Base-by-base conservation (phyloP, 257 asterid species). In the Galeopsis tetrahit region DNA sequence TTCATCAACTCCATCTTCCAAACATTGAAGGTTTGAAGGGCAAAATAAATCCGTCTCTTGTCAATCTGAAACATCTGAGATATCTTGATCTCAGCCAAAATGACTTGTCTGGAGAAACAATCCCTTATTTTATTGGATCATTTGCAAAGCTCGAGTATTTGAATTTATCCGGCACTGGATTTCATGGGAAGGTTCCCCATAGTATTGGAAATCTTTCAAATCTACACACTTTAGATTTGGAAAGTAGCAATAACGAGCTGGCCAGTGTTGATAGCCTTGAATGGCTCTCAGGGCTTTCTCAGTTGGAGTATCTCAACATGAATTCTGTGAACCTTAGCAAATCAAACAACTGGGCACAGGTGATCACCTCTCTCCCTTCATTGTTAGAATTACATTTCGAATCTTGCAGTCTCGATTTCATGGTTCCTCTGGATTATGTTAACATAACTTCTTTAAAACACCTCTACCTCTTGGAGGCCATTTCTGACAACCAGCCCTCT, bases 381-480 rank as follows among this genome's bases (percentile, higher is more conserved):
- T 51, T 51, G 51, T 21, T 21, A 21, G 28, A 21, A 21, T 21
- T 21, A 21, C 28, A 21, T 21, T 21, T 21, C 28, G 28, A 21
- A 21, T 21, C 28, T 21, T 77, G 84, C 17, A 9, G 7, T 35
- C 78, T 79, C 10, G 51, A 35, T 48, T 15, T 1, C 5, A 10
- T n/a, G 2, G 4, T 38, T 21, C 69, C 66, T 31, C 9, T 34
- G 0, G 38, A 8, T 52, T 5, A 44, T n/a, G 68, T 51, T 11
- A 79, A 43, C 44, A 3, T 34, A 68, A 52, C 83, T 15, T 63
- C 77, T 31, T 60, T 82, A 0, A 43, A 10, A n/a, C n/a, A 43
- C 51, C 51, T 43, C 1, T 2, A 4, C n/a, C n/a, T n/a, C n/a
- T n/a, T n/a, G n/a, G n/a, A n/a, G n/a, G n/a, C n/a, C 64, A 0